A percentile compares a stretch with the other conserved stretches of the same genome.
phyloP scores from a whole-genome alignment of 306 rosid genomes.

The Trifolium pratense region DNA sequence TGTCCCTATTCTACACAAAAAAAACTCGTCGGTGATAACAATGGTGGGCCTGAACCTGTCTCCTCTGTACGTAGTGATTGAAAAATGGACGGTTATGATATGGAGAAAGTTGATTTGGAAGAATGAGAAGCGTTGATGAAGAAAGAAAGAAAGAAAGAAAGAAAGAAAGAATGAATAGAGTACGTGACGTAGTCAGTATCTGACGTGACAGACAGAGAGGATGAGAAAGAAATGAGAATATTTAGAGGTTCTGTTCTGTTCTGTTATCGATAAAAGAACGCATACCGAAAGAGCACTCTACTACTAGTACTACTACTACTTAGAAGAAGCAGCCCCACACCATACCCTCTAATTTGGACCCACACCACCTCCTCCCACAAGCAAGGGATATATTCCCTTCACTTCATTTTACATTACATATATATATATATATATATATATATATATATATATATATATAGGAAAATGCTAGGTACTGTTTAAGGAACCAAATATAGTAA shows the following conservation, averaged over 20 bases:
- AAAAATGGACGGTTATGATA: slow-evolving; percentile 47
- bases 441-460: too few species aligned
- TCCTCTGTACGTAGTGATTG: slow-evolving; percentile 8
- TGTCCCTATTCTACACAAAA: slow-evolving; percentile 16
- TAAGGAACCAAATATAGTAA: too few species aligned
- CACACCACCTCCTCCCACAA: slow-evolving; percentile 73
- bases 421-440: too few species aligned
- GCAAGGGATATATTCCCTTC: slow-evolving; percentile 88
- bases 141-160: too few species aligned
- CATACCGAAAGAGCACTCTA: slow-evolving; percentile 87
- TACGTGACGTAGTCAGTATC: slow-evolving; percentile 42
- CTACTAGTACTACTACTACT: too few species aligned
- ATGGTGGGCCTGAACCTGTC: slow-evolving; percentile 52
- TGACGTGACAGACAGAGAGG: slow-evolving; percentile 74
- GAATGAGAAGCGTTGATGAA: slow-evolving; percentile 45
- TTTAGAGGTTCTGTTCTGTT: slow-evolving; percentile 79
- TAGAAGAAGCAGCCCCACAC: slow-evolving; percentile 54
- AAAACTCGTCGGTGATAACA: slow-evolving; percentile 62
- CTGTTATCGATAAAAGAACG: slow-evolving; percentile 83
- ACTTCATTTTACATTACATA: too few species aligned
- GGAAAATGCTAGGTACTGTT: too few species aligned
- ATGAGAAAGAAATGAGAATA: slow-evolving; percentile 49
- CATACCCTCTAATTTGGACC: slow-evolving; percentile 45
- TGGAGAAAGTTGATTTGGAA: background rate
- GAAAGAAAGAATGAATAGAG: slow-evolving; percentile 9